Conservation (phyloP, 257 asterid genomes). For the Scutellaria baicalensis region DNA sequence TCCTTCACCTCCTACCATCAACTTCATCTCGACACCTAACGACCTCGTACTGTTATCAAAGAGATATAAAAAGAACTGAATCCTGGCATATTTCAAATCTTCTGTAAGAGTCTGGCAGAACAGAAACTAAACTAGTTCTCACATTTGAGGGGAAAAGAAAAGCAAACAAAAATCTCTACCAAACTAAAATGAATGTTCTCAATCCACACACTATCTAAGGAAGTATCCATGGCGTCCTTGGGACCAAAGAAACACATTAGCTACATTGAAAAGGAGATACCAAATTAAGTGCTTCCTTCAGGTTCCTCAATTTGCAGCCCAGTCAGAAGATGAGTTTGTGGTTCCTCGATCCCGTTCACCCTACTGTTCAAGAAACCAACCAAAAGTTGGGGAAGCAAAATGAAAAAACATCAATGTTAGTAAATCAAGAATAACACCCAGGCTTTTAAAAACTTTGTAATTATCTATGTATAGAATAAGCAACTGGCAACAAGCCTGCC, state of each 20-base stretch:
- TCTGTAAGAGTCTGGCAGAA: neutral
- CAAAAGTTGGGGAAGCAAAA: too few species aligned
- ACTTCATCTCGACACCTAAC: too few species aligned
- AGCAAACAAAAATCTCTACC: slow-evolving; percentile 2
- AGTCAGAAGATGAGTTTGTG: slow-evolving; percentile 36
- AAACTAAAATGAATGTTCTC: slow-evolving; percentile 8
- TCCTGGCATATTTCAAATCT: neutral
- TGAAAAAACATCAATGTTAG: neutral
- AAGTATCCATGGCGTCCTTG: neutral
- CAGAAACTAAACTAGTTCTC: slow-evolving; percentile 6
- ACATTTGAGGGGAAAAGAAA: neutral
- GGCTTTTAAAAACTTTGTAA: neutral
- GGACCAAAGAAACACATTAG: slow-evolving; percentile 9
- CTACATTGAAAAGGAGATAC: slow-evolving; percentile 10
- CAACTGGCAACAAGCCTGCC: neutral
- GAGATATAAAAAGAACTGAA: neutral
- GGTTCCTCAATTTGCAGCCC: slow-evolving; percentile 23
- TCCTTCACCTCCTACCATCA: too few species aligned
- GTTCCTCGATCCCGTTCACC: slow-evolving; percentile 33
- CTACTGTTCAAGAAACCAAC: slow-evolving; percentile 22
- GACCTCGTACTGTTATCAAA: neutral
- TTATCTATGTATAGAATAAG: neutral
- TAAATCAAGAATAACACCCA: neutral
- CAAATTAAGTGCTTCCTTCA: slow-evolving; percentile 37
- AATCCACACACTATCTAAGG: slow-evolving; percentile 7